Conservation (phyloP, 306 rosid genomes). For the Ochetophila trinervis region DNA sequence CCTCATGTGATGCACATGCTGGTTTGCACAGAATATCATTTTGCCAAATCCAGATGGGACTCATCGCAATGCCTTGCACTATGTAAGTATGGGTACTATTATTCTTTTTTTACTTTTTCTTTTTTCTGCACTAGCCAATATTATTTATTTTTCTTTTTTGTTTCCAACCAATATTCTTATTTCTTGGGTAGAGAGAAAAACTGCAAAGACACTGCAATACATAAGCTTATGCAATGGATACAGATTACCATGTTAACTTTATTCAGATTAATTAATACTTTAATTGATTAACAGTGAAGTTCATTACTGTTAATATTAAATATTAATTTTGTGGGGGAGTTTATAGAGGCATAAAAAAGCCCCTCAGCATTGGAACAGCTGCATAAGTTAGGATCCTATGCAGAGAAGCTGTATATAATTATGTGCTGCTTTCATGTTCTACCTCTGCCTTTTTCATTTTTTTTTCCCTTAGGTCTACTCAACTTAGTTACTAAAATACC, state of each 20-base stretch:
- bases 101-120: neutral
- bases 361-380: constrained; percentile 30
- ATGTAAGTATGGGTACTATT: constrained; percentile 9
- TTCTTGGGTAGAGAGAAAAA: constrained; percentile 41
- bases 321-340: constrained; percentile 23
- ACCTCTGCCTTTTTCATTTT: constrained; percentile 8
- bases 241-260: constrained; percentile 37
- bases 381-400: constrained; percentile 55
- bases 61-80: constrained; percentile 5
- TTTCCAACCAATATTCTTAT: constrained; percentile 34
- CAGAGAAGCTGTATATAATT: neutral
- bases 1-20: constrained; percentile 35
- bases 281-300: constrained; percentile 13
- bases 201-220: constrained; percentile 41
- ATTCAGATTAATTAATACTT: constrained; percentile 15
- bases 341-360: constrained; percentile 23
- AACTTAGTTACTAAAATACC: too few species aligned
- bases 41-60: constrained; percentile 21
- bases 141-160: neutral
- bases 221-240: constrained; percentile 25
- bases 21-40: neutral
- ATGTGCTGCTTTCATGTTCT: neutral
- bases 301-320: constrained; percentile 29
- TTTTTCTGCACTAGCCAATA: neutral
- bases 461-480: neutral